Evolutionary conservation across 139 green algal genomes (phyloP), one percentile per base, ranked within the genome.

Genomic region (Picochlorum sp.): DNA sequence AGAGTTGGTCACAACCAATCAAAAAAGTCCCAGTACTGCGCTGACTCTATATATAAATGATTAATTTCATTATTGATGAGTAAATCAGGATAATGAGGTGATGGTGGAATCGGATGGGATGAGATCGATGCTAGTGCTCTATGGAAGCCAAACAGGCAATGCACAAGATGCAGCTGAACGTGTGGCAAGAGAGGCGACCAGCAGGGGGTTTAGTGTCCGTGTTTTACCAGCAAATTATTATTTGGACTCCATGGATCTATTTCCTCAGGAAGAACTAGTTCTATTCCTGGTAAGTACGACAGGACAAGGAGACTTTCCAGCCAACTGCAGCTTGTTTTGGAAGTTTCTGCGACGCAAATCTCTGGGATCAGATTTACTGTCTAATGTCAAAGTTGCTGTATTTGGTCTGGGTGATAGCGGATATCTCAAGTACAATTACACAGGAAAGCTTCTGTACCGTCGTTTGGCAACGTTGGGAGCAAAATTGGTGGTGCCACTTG

Each of bases 401-500:
- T 98, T 98, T 80, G 92, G 92, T 1, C 72, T 98, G 16, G 92
- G 92, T 0, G 92, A 98, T 73, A 72, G 66, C 51, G 72, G 79
- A 16, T 98, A 98, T 66, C 58, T 77, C 3, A 81, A 95, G 37
- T 98, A 87, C 78, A 97, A 97, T 55, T 77, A 89, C 16, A 69
- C 70, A 18, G 86, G 86, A 39, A 96, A 96, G 74, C 94, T 93
- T 77, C 73, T 98, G 61, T 74, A 80, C 50, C 63, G 82, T 28
- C 69, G 91, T n/a, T 57, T 98, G 61, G 50, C 62, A 57, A 69
- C 68, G n/a, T 72, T 98, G 55, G 89, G 92, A 4, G 87, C 79
- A 0, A 24, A 4, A 37, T 36, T 50, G 41, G 9, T 69, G 37
- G 32, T 22, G 33, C 57, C 16, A 39, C 67, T 75, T 16, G 90